A percentile compares a stretch with the other conserved stretches of the same genome.
Conservation (phyloP, 2,329 filamentous ascomycete species). For the Paramyrothecium roridum region DNA sequence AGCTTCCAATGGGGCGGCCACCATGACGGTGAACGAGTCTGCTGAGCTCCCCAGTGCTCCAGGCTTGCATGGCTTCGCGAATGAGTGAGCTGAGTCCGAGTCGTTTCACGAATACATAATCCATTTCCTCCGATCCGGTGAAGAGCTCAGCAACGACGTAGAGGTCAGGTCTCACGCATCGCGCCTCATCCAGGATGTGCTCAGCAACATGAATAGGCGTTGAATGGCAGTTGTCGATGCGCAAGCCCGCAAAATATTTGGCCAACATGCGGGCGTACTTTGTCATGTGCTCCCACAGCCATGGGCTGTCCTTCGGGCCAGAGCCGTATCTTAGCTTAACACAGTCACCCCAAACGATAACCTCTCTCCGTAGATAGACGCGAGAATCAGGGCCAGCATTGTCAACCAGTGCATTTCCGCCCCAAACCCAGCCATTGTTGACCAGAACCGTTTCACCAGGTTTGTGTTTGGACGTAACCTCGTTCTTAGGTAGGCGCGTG, state of each 20-base stretch:
- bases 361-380: constrained; percentile 92
- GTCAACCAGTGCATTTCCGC: constrained; percentile 88
- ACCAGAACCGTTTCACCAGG: constrained; percentile 76
- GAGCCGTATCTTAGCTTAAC: constrained; percentile 92
- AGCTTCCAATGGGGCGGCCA: constrained; percentile 92
- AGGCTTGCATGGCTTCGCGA: constrained; percentile 96
- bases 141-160: constrained; percentile 95
- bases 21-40: constrained; percentile 90
- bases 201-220: constrained; percentile 93
- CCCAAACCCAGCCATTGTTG: constrained; percentile 99
- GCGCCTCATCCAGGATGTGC: constrained; percentile 91
- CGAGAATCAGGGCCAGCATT: constrained; percentile 86
- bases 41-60: constrained; percentile 91
- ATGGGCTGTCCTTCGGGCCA: constrained; percentile 80
- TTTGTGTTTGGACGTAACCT: constrained; percentile 72
- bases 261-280: constrained; percentile 89
- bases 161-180: constrained; percentile 79
- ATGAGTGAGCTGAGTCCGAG: constrained; percentile 90
- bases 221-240: constrained; percentile 97
- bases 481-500: constrained; percentile 78
- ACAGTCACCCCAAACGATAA: constrained; percentile 98
- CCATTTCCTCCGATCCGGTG: constrained; percentile 91
- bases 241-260: constrained; percentile 91
- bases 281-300: constrained; percentile 93
- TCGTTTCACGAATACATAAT: constrained; percentile 92